phyloP scores from a whole-genome alignment of 495 filamentous ascomycete genomes.

The Lasiosphaeriaceae sp. region DNA sequence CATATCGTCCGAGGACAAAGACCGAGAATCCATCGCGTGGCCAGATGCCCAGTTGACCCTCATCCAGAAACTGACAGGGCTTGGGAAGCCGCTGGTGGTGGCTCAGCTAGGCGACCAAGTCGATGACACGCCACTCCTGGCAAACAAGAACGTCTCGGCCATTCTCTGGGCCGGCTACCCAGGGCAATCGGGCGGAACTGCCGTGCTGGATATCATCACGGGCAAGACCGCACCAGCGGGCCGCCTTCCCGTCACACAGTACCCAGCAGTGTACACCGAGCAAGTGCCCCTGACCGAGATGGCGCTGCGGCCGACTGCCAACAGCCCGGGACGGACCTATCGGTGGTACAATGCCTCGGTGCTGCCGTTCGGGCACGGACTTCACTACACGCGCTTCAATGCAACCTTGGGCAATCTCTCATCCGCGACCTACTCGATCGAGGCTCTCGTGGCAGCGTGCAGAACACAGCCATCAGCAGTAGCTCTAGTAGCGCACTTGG shows the following conservation, averaged over 20 bases:
- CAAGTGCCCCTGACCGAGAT: conserved; percentile 40
- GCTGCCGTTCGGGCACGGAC: conserved; percentile 47
- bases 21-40: conserved; percentile 42
- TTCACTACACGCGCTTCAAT: conserved; percentile 50
- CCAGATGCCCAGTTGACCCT: conserved; percentile 39
- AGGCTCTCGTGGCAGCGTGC: conserved; percentile 27
- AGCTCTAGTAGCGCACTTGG: conserved; percentile 32
- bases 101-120: conserved; percentile 52
- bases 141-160: conserved; percentile 45
- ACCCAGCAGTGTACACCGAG: conserved; percentile 39
- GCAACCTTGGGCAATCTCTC: conserved; percentile 40
- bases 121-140: conserved; percentile 50
- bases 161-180: conserved; percentile 53
- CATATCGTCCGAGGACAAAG: conserved; percentile 37
- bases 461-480: conserved; percentile 6
- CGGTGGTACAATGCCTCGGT: conserved; percentile 40
- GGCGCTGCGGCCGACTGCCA: conserved; percentile 32
- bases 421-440: conserved; percentile 25
- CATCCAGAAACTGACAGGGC: conserved; percentile 32
- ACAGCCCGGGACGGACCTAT: conserved; percentile 36
- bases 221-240: conserved; percentile 53
- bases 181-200: conserved; percentile 54
- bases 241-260: conserved; percentile 58
- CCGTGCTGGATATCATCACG: conserved; percentile 48
- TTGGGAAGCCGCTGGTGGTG: conserved; percentile 40